Evolutionary conservation across 441 rosid genomes (phyloP).

Genomic region (Erodium texanum): DNA sequence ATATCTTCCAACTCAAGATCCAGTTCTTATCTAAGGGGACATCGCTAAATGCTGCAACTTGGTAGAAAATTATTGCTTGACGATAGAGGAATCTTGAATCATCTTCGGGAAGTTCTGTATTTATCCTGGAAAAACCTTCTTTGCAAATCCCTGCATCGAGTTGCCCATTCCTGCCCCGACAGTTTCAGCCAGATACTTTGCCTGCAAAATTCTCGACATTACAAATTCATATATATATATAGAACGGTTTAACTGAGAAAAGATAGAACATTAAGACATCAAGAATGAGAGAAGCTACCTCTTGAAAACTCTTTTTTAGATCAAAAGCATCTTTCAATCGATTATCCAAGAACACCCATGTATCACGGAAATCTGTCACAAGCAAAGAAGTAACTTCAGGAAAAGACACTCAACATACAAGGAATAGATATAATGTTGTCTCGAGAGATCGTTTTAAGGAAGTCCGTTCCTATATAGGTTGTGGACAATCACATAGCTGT

Average conservation of each 20-base stretch:
- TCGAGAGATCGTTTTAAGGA: neutral
- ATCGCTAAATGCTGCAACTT: too few species aligned
- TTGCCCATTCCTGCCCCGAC: slow-evolving; percentile 82
- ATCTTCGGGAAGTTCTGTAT: slow-evolving; percentile 4
- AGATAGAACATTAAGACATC: neutral
- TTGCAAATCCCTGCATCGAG: slow-evolving; percentile 68
- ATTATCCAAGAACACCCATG: slow-evolving; percentile 70
- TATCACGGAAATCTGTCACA: slow-evolving; percentile 51
- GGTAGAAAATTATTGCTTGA: neutral
- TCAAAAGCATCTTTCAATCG: slow-evolving; percentile 84
- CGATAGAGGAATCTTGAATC: neutral
- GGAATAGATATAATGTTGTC: neutral
- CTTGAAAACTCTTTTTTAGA: slow-evolving; percentile 69
- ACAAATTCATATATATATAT: neutral
- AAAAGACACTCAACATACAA: neutral
- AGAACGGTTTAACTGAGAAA: neutral
- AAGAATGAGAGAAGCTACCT: slow-evolving; percentile 33
- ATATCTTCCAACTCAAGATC: neutral
- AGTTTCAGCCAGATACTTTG: slow-evolving; percentile 74
- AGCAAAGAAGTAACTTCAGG: neutral
- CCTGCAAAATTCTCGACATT: slow-evolving; percentile 38
- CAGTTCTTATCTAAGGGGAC: neutral
- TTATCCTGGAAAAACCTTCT: slow-evolving; percentile 38
- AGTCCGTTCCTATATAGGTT: neutral
- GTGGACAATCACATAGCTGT: neutral